Evolutionary conservation across 2,329 filamentous ascomycete genomes (phyloP).

Genomic region (Keithomyces neogunnii): DNA sequence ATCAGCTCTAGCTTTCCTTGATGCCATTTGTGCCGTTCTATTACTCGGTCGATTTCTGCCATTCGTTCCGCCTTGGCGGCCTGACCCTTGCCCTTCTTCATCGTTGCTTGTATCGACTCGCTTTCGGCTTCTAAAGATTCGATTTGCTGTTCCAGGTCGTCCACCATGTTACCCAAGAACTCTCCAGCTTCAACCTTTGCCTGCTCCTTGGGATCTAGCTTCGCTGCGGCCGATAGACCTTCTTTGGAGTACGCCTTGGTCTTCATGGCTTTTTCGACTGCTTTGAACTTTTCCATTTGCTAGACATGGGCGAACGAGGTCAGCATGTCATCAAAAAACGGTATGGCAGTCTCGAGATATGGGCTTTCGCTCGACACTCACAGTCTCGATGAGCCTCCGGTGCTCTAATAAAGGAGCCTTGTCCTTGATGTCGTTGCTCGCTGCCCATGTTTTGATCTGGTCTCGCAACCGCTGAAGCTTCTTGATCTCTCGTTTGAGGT

Average conservation of each 20-base stretch:
- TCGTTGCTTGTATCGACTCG: conserved; percentile 74
- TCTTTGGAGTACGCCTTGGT: conserved; percentile 99
- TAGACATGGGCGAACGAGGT: conserved; percentile 27
- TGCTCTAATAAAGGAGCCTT: conserved; percentile 92
- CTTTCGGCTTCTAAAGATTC: conserved; percentile 86
- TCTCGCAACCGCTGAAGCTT: conserved; percentile 95
- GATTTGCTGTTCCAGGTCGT: conserved; percentile 89
- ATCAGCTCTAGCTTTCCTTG: conserved; percentile 87
- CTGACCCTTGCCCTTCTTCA: conserved; percentile 94
- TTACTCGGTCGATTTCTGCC: conserved; percentile 72
- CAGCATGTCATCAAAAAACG: neutral
- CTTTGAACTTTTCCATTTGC: conserved; percentile 99
- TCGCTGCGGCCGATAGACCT: conserved; percentile 81
- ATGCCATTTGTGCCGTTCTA: conserved; percentile 95
- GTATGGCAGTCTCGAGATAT: neutral
- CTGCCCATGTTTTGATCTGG: conserved; percentile 99
- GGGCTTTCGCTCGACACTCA: conserved; percentile 37
- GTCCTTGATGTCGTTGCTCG: conserved; percentile 98
- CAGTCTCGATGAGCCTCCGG: conserved; percentile 93
- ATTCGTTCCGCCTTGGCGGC: conserved; percentile 76
- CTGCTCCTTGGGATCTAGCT: conserved; percentile 95
- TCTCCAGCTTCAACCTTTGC: conserved; percentile 84
- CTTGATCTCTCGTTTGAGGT: conserved; percentile 98
- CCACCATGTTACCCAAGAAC: conserved; percentile 79
- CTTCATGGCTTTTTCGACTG: conserved; percentile 99